Evolutionary conservation across 345 rosid species (phyloP), one percentile per base, ranked within the genome.

Genomic region (Gossypium sturtianum): DNA sequence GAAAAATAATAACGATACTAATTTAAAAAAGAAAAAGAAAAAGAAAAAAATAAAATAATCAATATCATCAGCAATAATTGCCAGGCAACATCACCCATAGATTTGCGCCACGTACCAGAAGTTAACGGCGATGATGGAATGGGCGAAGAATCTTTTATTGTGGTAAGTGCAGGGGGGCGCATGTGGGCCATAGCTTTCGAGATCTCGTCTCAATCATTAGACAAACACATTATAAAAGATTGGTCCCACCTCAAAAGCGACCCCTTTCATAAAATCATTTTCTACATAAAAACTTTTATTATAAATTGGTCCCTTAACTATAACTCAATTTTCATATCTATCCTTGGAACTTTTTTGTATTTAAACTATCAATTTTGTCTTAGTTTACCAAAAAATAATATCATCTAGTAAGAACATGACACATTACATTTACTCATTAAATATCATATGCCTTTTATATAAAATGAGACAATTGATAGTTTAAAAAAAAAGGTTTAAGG

Each of bases 131-230:
- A 44, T 4, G 27, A 22, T 22, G 62, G 15, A 57, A 44, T 52
- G 53, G 47, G 10, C 17, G 22, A 27, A 79, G 86, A 81, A 81
- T 81, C 80, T 57, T 34, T 57, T 57, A 22, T 13, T 57, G 12
- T 51, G 56, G 19, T 51, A 1, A 10, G 38, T 27, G 27, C 52
- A 19, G 51, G 17, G 13, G 70, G 72, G 15, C 66, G 12, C 3
- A 9, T 7, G 78, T 70, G 73, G 82, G 72, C 80, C 80, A 41
- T 22, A 20, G 25, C 25, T 65, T n/a, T 58, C 64, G 71, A 68
- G 74, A 66, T 49, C 41, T 59, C 27, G 84, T 80, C 84, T 65
- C 83, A 77, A 74, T 86, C 86, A 84, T 82, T 65, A 58, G 81
- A 84, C 61, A 68, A 47, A 19, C 76, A 80, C 83, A 52, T 61